Conservation (phyloP, 208 protist genomes). For the Leishmania amazonensis region DNA sequence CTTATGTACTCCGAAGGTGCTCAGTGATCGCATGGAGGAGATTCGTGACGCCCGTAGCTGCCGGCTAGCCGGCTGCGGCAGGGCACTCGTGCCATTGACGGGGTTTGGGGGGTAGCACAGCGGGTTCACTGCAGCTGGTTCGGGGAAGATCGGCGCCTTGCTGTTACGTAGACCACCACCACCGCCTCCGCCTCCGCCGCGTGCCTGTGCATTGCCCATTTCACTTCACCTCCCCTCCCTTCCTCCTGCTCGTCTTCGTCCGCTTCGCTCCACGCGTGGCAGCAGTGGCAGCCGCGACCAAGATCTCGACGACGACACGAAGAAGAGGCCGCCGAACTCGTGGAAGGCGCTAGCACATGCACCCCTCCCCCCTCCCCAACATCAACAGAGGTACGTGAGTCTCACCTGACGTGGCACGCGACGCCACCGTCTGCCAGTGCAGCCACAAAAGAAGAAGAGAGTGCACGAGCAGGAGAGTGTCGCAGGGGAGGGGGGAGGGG, state of each 20-base stretch:
- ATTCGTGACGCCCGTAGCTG: not conserved
- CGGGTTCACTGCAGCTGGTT: not conserved
- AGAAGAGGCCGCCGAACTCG: too few species aligned
- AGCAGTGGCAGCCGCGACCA: not conserved
- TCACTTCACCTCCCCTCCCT: not conserved
- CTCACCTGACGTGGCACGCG: too few species aligned
- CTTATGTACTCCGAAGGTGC: not conserved
- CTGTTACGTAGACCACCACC: not conserved
- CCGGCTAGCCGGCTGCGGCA: not conserved
- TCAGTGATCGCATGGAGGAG: not conserved
- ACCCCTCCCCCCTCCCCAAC: too few species aligned
- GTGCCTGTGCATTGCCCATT: constrained; percentile 23
- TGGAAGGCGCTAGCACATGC: not conserved
- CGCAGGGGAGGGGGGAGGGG: too few species aligned
- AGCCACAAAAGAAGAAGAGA: too few species aligned
- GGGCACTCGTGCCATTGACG: not conserved
- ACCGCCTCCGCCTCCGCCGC: not conserved
- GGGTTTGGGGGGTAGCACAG: not conserved
- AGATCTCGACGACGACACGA: not conserved
- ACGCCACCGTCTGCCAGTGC: too few species aligned
- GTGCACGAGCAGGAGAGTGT: too few species aligned
- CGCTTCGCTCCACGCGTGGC: not conserved
- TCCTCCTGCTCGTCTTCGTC: too few species aligned
- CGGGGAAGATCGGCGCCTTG: not conserved
- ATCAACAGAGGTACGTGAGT: too few species aligned